Conservation (phyloP, 1,284 basidiomycete species). For the Inonotus hispidus region DNA sequence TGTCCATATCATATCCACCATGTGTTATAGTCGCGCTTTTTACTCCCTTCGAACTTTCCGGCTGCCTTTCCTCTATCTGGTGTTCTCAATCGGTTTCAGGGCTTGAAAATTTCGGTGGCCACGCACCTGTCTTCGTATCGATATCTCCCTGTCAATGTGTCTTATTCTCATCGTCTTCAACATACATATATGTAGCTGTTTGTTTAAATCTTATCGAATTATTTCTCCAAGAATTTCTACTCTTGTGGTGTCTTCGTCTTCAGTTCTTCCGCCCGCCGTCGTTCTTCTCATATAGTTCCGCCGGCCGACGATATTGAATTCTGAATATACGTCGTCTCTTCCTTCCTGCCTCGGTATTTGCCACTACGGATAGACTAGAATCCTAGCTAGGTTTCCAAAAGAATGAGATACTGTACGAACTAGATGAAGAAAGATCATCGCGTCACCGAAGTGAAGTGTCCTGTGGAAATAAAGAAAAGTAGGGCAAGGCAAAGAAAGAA, state of each 20-base stretch:
- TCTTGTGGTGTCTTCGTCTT: neutral
- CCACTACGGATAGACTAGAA: neutral
- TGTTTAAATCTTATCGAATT: neutral
- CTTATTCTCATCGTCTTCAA: neutral
- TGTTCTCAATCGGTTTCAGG: neutral
- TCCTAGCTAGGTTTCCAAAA: neutral
- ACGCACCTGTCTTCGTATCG: neutral
- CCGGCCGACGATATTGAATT: neutral
- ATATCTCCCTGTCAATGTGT: neutral
- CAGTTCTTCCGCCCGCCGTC: neutral
- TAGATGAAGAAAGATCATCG: neutral
- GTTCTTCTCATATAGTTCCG: neutral
- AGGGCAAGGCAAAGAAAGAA: too few relatives aligned
- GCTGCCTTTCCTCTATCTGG: neutral
- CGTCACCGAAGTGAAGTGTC: too few relatives aligned
- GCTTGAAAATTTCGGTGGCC: neutral
- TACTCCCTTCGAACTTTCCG: neutral
- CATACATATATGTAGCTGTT: neutral
- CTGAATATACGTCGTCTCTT: neutral
- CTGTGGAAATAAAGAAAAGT: too few relatives aligned
- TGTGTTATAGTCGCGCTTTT: neutral
- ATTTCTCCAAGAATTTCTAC: neutral
- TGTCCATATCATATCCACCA: constrained; percentile 4
- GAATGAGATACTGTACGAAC: neutral
- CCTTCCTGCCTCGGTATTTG: neutral